Conservation (phyloP, 139 green algal species). For the Ettlia oleoabundans region DNA sequence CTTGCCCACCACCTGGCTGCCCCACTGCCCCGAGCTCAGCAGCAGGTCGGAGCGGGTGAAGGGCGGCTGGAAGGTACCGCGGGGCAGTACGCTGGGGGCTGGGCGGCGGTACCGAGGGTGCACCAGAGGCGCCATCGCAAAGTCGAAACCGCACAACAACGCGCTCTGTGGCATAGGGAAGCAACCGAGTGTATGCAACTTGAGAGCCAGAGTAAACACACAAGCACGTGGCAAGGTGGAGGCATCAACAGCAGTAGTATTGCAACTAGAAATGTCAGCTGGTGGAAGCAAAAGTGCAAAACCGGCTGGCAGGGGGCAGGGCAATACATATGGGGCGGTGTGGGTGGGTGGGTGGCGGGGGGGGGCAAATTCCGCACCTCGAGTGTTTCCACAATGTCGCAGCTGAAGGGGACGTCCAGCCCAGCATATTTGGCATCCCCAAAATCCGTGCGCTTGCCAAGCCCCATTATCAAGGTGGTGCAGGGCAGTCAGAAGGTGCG, state of each 20-base stretch:
- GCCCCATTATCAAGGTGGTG: slow-evolving; percentile 90
- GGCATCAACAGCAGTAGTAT: no score
- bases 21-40: slow-evolving; percentile 68
- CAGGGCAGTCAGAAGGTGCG: no score
- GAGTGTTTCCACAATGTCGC: slow-evolving; percentile 68
- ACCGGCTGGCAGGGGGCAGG: neutral
- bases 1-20: slow-evolving; percentile 78
- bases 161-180: slow-evolving; percentile 51
- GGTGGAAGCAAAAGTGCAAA: no score
- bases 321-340: no score
- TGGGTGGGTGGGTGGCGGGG: no score
- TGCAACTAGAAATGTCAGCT: no score
- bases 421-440: slow-evolving; percentile 89
- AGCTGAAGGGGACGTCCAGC: slow-evolving; percentile 66
- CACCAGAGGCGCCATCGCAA: slow-evolving; percentile 83
- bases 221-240: no score
- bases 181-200: no score
- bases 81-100: slow-evolving; percentile 23
- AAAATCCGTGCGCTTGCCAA: slow-evolving; percentile 86
- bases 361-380: slow-evolving; percentile 45
- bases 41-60: slow-evolving; percentile 74
- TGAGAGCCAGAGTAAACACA: no score
- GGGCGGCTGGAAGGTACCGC: slow-evolving; percentile 48
- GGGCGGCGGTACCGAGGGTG: slow-evolving; percentile 53
- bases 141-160: slow-evolving; percentile 89